phyloP scores from a whole-genome alignment of 768 basidiomycete genomes.

The Suillus weaverae region DNA sequence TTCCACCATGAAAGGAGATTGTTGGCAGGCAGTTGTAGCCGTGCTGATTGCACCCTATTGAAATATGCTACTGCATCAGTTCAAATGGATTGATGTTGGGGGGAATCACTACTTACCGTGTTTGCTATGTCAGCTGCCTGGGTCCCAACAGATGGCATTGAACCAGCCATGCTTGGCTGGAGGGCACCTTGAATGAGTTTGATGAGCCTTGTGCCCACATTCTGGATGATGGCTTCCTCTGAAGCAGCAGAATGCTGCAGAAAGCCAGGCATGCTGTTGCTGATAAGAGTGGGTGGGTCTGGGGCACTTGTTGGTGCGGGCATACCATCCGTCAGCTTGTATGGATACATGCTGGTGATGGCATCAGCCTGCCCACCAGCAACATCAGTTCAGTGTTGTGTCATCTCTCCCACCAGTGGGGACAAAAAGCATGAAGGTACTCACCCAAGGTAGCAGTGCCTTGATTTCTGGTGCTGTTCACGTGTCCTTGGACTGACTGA shows the following conservation, averaged over 20 bases:
- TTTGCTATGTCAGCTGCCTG: no score
- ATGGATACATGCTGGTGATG: background rate
- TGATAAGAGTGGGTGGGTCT: background rate
- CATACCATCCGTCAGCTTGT: background rate
- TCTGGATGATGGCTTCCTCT: background rate
- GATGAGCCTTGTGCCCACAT: background rate
- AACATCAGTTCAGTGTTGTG: no score
- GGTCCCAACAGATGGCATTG: no score
- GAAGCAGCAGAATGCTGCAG: background rate
- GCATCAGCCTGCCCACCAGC: background rate
- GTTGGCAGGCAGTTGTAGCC: no score
- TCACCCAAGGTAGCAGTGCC: background rate
- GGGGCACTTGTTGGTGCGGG: background rate
- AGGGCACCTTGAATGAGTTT: background rate
- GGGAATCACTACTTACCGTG: no score
- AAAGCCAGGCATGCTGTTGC: background rate
- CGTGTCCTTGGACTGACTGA: constrained; percentile 3
- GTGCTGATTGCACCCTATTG: no score
- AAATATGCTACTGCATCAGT: no score
- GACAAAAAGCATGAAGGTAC: background rate
- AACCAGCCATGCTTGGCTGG: background rate
- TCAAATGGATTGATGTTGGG: no score
- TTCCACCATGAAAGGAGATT: no score
- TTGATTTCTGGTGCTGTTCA: background rate
- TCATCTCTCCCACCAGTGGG: no score